These are phyloP conservation scores for Cymbopogon flexuosus DNA, from an alignment of 202 grass and related monocot species.

Conservation along the genomic window DNA sequence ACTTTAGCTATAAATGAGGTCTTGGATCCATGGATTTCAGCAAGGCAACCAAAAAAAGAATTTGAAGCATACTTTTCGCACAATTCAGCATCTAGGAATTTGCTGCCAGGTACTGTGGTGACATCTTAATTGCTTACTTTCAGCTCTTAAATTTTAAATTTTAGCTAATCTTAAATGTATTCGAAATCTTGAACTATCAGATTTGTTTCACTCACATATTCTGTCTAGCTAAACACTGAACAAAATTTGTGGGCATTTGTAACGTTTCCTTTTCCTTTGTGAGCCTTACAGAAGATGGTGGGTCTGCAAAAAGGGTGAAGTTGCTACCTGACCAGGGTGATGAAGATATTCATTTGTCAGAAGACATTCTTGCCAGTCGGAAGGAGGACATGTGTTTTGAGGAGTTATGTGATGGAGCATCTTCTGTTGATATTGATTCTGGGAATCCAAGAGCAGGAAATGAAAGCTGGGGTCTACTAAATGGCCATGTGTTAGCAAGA, in stretches of 20 bases:
- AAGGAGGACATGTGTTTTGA: constrained; percentile 77
- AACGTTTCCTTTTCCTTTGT: constrained; percentile 37
- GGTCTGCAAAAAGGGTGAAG: constrained; percentile 68
- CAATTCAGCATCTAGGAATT: constrained; percentile 61
- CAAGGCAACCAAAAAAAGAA: constrained; percentile 93
- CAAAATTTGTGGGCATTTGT: not conserved
- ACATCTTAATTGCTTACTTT: constrained; percentile 3
- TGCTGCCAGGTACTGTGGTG: constrained; percentile 41
- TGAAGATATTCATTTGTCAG: constrained; percentile 58
- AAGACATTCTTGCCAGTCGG: constrained; percentile 59
- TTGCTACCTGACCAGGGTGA: constrained; percentile 56
- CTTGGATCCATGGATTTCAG: constrained; percentile 95
- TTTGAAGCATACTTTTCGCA: constrained; percentile 66
- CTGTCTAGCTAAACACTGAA: not conserved
- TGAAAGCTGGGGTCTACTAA: constrained; percentile 64
- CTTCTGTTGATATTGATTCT: constrained; percentile 42
- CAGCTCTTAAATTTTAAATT: constrained; percentile 7
- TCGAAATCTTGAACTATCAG: not conserved
- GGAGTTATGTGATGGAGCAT: constrained; percentile 46
- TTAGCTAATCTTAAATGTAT: constrained; percentile 3
- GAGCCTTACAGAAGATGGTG: constrained; percentile 60
- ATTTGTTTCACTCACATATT: not conserved
- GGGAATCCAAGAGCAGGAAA: constrained; percentile 26
- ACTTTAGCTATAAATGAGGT: constrained; percentile 94
- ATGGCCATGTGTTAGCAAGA: constrained; percentile 59